Base-by-base conservation (phyloP, 805 yeast genomes). In the Huiozyma sinensis region DNA sequence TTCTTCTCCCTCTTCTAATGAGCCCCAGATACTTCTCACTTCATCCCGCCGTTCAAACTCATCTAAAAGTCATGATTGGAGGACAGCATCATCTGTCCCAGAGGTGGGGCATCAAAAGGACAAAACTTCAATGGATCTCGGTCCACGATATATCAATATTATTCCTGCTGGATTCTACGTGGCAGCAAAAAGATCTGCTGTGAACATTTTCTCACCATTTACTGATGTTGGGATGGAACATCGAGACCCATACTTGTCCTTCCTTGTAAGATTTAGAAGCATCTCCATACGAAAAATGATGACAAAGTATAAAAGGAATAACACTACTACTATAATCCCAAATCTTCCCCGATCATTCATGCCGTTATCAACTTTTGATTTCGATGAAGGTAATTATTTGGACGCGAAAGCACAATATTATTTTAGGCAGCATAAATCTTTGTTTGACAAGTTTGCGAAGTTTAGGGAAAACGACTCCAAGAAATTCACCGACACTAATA, bases 181-280 rank as follows among this genome's bases (percentile, higher is more conserved):
- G 5, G 52, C 48, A 27, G 45, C 57, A 5, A 61, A 61, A 35
- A 50, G 65, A 37, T 61, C 65, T 0, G 56, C 63, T 7, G 46
- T 53, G 12, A 48, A 54, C 7, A 42, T 51, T 42, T 52, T 52
- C 43, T 44, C 57, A 1, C 45, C 54, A 3, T 52, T 57, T 38
- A 50, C 57, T 3, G 56, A 58, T 42, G 39, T 47, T 24, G 52
- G 60, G 7, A 55, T 56, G 31, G 51, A 48, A 28, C 56, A 54
- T 32, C 50, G 64, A 10, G 65, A 61, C 42, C 51, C 55, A 3
- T 60, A 56, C 41, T 44, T 60, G 43, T 49, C 50, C 33, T 39
- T 46, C 9, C 42, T 57, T 40, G 43, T 48, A 1, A 42, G 52
- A 12, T 57, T 55, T 36, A 44, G 61, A 33, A 45, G 48, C 35